These are phyloP conservation scores for Tripidium arundinaceum DNA, from an alignment of 202 grass and related monocot genomes.

Conservation along the genomic window DNA sequence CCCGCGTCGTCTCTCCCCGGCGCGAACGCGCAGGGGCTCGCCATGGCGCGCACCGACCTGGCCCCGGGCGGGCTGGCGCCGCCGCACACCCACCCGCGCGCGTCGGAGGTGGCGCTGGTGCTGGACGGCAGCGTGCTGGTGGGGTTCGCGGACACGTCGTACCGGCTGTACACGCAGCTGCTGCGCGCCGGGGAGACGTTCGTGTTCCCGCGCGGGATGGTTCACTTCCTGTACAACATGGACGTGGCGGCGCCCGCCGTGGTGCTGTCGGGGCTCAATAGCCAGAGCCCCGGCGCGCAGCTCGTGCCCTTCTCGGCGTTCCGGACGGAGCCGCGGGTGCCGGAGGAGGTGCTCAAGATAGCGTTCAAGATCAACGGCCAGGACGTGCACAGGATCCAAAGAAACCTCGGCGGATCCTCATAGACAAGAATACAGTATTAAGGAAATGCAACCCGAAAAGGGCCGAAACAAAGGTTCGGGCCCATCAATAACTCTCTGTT, in stretches of 20 bases:
- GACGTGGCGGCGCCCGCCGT: slow-evolving; percentile 33
- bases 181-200: slow-evolving; percentile 60
- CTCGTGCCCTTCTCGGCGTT: slow-evolving; percentile 46
- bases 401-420: slow-evolving; percentile 35
- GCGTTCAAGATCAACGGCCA: slow-evolving; percentile 51
- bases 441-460: background rate
- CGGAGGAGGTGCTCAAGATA: slow-evolving; percentile 49
- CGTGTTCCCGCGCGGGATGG: slow-evolving; percentile 56
- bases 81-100: slow-evolving; percentile 60
- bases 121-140: slow-evolving; percentile 42
- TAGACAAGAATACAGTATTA: background rate
- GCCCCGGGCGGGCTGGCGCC: slow-evolving; percentile 43
- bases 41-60: slow-evolving; percentile 50
- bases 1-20: slow-evolving; percentile 36
- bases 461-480: background rate
- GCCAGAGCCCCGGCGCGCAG: slow-evolving; percentile 64
- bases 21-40: slow-evolving; percentile 53
- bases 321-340: slow-evolving; percentile 42
- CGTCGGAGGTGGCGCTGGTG: slow-evolving; percentile 52
- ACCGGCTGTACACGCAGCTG: slow-evolving; percentile 59
- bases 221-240: slow-evolving; percentile 55
- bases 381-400: slow-evolving; percentile 53
- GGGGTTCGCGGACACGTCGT: slow-evolving; percentile 62
- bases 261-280: slow-evolving; percentile 54
- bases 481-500: background rate